Evolutionary conservation across 352 stramenopile genomes (phyloP).

Genomic region (Thraustochytrium aureum): DNA sequence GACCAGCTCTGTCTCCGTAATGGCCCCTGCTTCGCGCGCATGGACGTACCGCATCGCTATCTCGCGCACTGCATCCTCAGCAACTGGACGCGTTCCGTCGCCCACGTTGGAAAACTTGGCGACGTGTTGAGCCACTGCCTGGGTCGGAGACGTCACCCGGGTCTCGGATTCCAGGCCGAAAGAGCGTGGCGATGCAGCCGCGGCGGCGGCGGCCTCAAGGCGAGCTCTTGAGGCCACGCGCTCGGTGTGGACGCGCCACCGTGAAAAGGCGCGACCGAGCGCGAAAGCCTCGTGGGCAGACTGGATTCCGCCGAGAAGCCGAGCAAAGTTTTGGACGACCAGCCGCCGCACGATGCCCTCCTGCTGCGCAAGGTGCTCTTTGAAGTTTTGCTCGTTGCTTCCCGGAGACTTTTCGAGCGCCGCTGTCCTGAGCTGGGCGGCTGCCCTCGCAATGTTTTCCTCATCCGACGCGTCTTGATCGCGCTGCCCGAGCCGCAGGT

Average conservation of each 20-base stretch:
- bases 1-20: slow-evolving; percentile 18
- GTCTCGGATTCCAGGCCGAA: no score
- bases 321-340: background rate
- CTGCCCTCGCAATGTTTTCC: no score
- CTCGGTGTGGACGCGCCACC: background rate
- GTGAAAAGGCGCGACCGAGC: background rate
- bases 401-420: background rate
- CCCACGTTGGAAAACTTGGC: background rate
- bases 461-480: background rate
- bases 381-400: background rate
- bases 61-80: background rate
- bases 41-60: slow-evolving; percentile 34
- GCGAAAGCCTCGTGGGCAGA: background rate
- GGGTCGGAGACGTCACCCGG: background rate
- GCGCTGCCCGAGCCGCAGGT: background rate
- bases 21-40: background rate
- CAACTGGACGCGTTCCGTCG: background rate
- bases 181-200: background rate
- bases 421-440: no score
- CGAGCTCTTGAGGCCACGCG: background rate
- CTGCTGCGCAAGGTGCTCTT: background rate
- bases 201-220: background rate
- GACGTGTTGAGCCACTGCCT: slow-evolving; percentile 2
- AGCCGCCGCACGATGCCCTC: background rate
- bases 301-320: background rate